These are phyloP conservation scores for Suillus tomentosus DNA, from an alignment of 768 basidiomycete genomes.

Conservation along the genomic window DNA sequence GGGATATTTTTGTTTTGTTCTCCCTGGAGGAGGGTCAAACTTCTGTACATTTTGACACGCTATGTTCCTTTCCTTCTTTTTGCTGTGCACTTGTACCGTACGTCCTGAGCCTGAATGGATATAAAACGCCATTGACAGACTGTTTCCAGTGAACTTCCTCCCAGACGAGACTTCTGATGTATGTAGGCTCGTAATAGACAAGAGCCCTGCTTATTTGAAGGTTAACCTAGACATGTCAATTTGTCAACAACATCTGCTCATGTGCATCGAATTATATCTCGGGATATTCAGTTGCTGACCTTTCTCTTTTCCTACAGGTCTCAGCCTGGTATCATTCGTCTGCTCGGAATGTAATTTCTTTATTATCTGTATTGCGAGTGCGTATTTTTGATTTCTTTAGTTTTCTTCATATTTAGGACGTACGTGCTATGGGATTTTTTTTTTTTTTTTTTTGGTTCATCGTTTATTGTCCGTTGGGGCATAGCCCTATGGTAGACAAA, in stretches of 20 bases:
- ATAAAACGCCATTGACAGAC: not conserved
- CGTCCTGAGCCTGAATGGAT: not conserved
- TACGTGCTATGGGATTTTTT: conserved; percentile 13
- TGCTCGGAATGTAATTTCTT: conserved; percentile 8
- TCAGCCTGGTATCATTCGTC: conserved; percentile 2
- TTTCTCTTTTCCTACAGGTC: not conserved
- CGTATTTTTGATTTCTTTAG: not conserved
- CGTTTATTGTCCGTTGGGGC: no score
- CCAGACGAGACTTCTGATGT: not conserved
- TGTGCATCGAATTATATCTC: not conserved
- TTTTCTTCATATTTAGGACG: conserved; percentile 13
- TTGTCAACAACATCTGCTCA: conserved; percentile 10
- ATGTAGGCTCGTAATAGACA: not conserved
- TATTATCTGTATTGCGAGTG: not conserved
- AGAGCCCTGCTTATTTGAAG: not conserved
- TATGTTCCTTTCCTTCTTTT: conserved; percentile 12
- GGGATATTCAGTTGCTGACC: not conserved
- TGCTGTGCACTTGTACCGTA: conserved; percentile 4
- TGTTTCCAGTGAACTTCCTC: conserved; percentile 5
- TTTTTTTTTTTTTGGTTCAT: no score
- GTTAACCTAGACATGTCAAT: conserved; percentile 9
- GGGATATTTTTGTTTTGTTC: conserved; percentile 6
- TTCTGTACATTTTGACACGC: conserved; percentile 11
- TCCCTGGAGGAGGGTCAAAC: conserved; percentile 4
- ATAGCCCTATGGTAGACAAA: no score